Conservation (phyloP, 371 early-diverging fungal genomes). For the Rhizopus arrhizus region DNA sequence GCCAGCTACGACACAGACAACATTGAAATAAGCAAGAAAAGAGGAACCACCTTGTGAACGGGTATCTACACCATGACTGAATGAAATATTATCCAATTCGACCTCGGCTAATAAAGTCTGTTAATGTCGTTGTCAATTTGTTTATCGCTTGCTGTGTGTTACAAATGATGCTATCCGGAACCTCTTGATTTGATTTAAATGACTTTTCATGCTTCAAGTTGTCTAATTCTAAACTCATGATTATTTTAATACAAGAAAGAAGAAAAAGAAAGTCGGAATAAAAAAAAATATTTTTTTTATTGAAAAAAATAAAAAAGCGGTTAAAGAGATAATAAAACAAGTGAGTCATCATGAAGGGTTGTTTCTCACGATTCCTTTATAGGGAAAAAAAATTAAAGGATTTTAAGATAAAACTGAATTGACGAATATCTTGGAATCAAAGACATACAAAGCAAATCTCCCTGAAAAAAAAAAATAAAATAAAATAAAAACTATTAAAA, state of each 20-base stretch:
- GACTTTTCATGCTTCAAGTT: background rate
- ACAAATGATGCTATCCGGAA: constrained; percentile 3
- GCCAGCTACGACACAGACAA: constrained; percentile 84
- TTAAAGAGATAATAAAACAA: too few relatives aligned
- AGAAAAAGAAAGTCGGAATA: background rate
- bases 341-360: background rate
- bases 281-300: too few relatives aligned
- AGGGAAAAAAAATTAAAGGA: too few relatives aligned
- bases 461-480: too few relatives aligned
- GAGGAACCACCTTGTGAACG: constrained; percentile 22
- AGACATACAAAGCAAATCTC: too few relatives aligned
- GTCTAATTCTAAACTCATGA: background rate
- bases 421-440: too few relatives aligned
- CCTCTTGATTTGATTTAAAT: background rate
- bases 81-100: constrained; percentile 6
- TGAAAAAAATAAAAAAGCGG: too few relatives aligned
- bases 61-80: constrained; percentile 14
- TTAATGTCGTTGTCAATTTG: background rate
- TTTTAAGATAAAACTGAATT: too few relatives aligned
- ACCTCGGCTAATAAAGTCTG: background rate
- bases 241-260: background rate
- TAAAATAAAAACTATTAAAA: too few relatives aligned
- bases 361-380: too few relatives aligned
- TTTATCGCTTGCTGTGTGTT: background rate
- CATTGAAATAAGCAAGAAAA: constrained; percentile 61